Evolutionary conservation across 495 filamentous ascomycete genomes (phyloP), one percentile per base, ranked within the genome.

Genomic region (Daldinia bambusicola): DNA sequence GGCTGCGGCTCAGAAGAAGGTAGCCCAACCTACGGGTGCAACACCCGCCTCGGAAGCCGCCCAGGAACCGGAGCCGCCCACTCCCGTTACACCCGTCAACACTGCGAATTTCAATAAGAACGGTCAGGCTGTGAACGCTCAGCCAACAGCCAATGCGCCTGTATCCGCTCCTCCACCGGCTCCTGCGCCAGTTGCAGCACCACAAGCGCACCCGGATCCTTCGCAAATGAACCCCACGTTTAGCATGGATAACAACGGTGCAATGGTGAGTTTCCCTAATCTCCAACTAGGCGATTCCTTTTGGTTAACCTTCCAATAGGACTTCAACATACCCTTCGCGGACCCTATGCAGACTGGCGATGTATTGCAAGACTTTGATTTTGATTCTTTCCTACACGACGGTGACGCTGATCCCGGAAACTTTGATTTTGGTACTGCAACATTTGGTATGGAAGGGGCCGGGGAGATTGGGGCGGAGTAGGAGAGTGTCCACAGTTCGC

Each of bases 351-450:
- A 87, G 60, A 87, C 84, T 32, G 81, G 82, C 51, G 86, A 94
- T 77, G 90, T 96, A n/a, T 82, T 98, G 55, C 90, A 93, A 75
- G 91, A 92, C 72, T 98, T 98, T 71, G 95, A 98, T 79, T 98
- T 98, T 78, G 95, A 98, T 79, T 93, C 92, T 0, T 98, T 98
- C 87, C 82, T 98, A n/a, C 82, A 87, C 32, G 83, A 86, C 63
- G 76, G 72, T 55, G 78, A 76, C 32, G 77, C 66, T n/a, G 84
- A 80, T 34, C 75, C 76, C 6, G 65, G 69, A 32, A 55, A 43
- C 0, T 87, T 87, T 60, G 80, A 83, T 77, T 87, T 88, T 56
- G 77, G 77, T 53, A 52, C 76, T 16, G 70, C 76, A 32, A 60
- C 51, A 31, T 82, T 85, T 67, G 74, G 70, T 8, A 82, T 85